Conservation (phyloP, 192 early-diverging fungal genomes). For the Phycomyces blakesleeanus region DNA sequence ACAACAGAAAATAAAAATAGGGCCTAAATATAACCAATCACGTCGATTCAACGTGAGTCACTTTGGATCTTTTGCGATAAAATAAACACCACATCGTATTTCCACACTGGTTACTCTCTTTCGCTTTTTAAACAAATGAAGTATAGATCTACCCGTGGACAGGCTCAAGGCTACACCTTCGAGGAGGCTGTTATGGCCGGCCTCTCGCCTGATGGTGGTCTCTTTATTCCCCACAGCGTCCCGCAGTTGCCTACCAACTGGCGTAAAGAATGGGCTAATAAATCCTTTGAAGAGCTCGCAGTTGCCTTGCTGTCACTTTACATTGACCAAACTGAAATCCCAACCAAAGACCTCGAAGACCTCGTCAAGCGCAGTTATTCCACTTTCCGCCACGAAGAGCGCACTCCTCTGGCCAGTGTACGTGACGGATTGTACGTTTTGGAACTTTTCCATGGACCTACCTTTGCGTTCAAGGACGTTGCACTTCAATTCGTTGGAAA, state of each 20-base stretch:
- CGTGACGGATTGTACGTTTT: slow-evolving; percentile 67
- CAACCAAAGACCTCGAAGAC: slow-evolving; percentile 59
- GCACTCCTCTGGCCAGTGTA: slow-evolving; percentile 74
- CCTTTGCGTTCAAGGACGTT: slow-evolving; percentile 98
- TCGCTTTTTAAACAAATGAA: slow-evolving; percentile 56
- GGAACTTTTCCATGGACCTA: slow-evolving; percentile 96
- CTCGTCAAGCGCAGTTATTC: slow-evolving; percentile 73
- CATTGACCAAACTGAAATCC: slow-evolving; percentile 77
- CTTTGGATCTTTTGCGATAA: no score
- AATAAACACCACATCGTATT: not conserved
- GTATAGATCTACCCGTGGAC: slow-evolving; percentile 88
- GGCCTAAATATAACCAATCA: no score
- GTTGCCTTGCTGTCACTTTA: slow-evolving; percentile 79
- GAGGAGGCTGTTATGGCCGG: slow-evolving; percentile 92
- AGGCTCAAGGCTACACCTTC: slow-evolving; percentile 66
- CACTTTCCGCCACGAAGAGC: slow-evolving; percentile 70
- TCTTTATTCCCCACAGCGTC: slow-evolving; percentile 86
- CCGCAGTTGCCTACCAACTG: slow-evolving; percentile 72
- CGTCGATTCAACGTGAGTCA: no score
- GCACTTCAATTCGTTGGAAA: slow-evolving; percentile 96
- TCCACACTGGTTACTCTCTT: not conserved
- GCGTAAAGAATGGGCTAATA: slow-evolving; percentile 61
- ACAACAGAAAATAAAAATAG: no score
- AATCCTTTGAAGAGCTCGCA: slow-evolving; percentile 81
- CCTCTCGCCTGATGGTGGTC: slow-evolving; percentile 88